These are phyloP conservation scores for Oryza coarctata DNA, from an alignment of 176 grass and related monocot genomes.

Conservation along the genomic window DNA sequence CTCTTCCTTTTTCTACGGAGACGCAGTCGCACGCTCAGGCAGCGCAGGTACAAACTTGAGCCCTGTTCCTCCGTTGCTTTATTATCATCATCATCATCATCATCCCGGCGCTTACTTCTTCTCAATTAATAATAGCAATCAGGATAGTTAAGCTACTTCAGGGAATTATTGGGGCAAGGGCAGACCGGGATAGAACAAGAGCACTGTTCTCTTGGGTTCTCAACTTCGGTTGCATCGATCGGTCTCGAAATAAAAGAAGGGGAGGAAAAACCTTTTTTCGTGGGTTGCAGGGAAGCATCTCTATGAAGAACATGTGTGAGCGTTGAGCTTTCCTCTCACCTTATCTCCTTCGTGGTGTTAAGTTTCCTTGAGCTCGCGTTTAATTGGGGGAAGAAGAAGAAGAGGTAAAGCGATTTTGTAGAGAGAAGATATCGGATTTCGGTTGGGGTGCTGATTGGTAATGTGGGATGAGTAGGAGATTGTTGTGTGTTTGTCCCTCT, in stretches of 20 bases:
- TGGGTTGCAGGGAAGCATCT: background rate
- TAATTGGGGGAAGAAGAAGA: background rate
- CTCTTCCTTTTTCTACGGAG: background rate
- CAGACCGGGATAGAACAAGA: background rate
- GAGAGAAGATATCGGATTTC: slow-evolving; percentile 16
- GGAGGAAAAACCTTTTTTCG: background rate
- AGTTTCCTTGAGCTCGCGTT: background rate
- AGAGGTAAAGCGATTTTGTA: background rate
- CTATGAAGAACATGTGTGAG: slow-evolving; percentile 4
- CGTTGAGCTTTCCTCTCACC: background rate
- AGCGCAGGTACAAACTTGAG: slow-evolving; percentile 14
- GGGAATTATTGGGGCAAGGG: slow-evolving; percentile 5
- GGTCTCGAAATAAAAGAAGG: background rate
- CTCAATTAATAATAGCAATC: background rate
- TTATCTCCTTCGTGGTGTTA: background rate
- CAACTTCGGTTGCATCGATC: slow-evolving; percentile 31
- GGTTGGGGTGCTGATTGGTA: slow-evolving; percentile 19
- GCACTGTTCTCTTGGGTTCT: slow-evolving; percentile 12
- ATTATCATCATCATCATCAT: too few species aligned
- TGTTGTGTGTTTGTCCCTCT: background rate
- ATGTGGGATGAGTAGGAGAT: slow-evolving; percentile 23
- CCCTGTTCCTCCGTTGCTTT: slow-evolving; percentile 17
- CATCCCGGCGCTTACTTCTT: background rate
- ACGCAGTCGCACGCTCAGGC: slow-evolving; percentile 21
- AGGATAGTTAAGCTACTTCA: background rate